Percentiles rank a stretch among this genome's conserved stretches.
phyloP scores from a whole-genome alignment of 371 early-diverging fungal genomes.

The Mucor saturninus region DNA sequence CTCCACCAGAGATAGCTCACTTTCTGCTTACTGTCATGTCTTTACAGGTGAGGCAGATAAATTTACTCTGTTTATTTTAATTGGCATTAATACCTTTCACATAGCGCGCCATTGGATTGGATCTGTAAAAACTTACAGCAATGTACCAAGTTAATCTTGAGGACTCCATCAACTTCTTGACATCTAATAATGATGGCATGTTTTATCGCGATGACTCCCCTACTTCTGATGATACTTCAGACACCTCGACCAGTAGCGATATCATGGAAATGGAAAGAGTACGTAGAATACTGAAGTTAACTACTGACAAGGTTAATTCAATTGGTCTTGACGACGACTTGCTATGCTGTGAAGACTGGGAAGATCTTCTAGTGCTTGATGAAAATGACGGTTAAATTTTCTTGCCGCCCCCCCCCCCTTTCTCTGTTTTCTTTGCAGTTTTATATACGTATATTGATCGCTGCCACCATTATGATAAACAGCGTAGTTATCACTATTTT shows the following conservation, averaged over 20 bases:
- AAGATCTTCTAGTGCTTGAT: slow-evolving; percentile 24
- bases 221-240: slow-evolving; percentile 17
- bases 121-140: slow-evolving; percentile 13
- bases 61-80: slow-evolving; percentile 1
- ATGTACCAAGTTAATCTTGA: slow-evolving; percentile 11
- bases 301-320: slow-evolving; percentile 18
- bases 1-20: slow-evolving; percentile 7
- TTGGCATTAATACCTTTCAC: slow-evolving; percentile 8
- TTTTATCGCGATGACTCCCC: slow-evolving; percentile 12
- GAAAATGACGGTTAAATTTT: slow-evolving; percentile 21
- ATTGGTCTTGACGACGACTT: slow-evolving; percentile 15
- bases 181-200: slow-evolving; percentile 7
- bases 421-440: slow-evolving; percentile 27
- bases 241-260: slow-evolving; percentile 16
- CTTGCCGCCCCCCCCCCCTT: slow-evolving; percentile 12
- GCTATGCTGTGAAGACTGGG: slow-evolving; percentile 25
- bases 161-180: slow-evolving; percentile 13
- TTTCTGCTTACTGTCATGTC: slow-evolving; percentile 20
- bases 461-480: slow-evolving; percentile 14
- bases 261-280: slow-evolving; percentile 14
- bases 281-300: slow-evolving; percentile 15
- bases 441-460: slow-evolving; percentile 19
- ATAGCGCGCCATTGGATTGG: slow-evolving; percentile 2
- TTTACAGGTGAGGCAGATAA: slow-evolving; percentile 12
- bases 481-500: slow-evolving; percentile 11